Evolutionary conservation across 202 grass and related monocot species (phyloP).

Genomic region (Thinopyrum obtusiflorum): DNA sequence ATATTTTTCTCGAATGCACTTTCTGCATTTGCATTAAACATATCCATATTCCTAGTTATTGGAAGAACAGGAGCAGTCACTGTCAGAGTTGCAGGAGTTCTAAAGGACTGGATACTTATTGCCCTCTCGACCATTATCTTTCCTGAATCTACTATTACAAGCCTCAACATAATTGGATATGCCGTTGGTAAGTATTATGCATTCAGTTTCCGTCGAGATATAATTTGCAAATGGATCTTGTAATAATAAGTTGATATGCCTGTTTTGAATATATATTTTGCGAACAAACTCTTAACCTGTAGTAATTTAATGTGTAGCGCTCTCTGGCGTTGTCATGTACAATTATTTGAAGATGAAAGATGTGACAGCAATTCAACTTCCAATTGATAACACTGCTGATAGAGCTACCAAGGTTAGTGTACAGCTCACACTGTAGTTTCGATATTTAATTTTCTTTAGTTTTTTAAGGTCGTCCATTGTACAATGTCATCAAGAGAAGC

Average conservation of each 20-base stretch:
- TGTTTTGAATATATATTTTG: conserved; percentile 25
- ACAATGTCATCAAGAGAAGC: conserved; percentile 14
- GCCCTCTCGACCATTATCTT: conserved; percentile 96
- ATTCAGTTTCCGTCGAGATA: neutral
- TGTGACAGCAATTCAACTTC: conserved; percentile 66
- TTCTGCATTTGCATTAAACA: conserved; percentile 94
- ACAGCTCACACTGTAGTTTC: neutral
- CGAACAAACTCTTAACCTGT: conserved; percentile 14
- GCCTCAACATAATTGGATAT: conserved; percentile 99
- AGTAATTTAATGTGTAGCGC: conserved; percentile 51
- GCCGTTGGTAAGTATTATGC: conserved; percentile 74
- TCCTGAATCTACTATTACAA: conserved; percentile 93
- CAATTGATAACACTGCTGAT: conserved; percentile 56
- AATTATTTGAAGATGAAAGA: conserved; percentile 99
- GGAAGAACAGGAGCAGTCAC: conserved; percentile 98
- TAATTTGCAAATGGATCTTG: neutral
- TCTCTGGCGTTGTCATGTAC: conserved; percentile 94
- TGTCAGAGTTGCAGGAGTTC: conserved; percentile 96
- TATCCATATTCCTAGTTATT: conserved; percentile 99
- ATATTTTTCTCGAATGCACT: conserved; percentile 96
- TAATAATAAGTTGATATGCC: conserved; percentile 12
- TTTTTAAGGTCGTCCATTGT: conserved; percentile 18
- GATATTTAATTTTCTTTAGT: conserved; percentile 1
- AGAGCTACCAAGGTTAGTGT: conserved; percentile 60
- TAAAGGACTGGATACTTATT: conserved; percentile 99